These are phyloP conservation scores for Penicillium daleae DNA, from an alignment of 495 filamentous ascomycete genomes.

Conservation along the genomic window DNA sequence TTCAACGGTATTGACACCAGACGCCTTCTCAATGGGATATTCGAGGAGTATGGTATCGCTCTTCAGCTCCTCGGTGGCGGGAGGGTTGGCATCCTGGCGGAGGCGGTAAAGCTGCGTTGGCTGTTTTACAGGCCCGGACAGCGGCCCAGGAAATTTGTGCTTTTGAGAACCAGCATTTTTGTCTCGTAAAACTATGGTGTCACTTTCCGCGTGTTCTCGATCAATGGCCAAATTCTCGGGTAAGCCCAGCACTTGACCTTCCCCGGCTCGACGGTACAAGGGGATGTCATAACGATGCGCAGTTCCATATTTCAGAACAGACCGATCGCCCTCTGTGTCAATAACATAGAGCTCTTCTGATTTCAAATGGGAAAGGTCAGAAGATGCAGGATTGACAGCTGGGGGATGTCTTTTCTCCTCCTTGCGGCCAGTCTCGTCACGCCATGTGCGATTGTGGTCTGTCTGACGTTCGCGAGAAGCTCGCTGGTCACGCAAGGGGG, in stretches of 20 bases:
- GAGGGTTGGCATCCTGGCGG: background rate
- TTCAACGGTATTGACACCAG: slow-evolving; percentile 14
- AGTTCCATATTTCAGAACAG: slow-evolving; percentile 63
- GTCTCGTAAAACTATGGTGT: slow-evolving; percentile 48
- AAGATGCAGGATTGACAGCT: background rate
- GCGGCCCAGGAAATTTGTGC: background rate
- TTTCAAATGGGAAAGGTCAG: background rate
- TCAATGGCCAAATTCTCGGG: slow-evolving; percentile 53
- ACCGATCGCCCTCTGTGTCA: slow-evolving; percentile 63
- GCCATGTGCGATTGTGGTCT: background rate
- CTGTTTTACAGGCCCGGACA: slow-evolving; percentile 9
- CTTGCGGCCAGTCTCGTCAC: background rate
- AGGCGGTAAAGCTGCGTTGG: slow-evolving; percentile 24
- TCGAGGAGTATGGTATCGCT: slow-evolving; percentile 53
- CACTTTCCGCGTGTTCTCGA: slow-evolving; percentile 49
- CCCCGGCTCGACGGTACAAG: slow-evolving; percentile 60
- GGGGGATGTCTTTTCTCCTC: background rate
- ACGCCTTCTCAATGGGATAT: slow-evolving; percentile 29
- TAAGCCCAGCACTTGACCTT: slow-evolving; percentile 62
- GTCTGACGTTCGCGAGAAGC: background rate
- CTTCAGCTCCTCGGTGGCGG: slow-evolving; percentile 6
- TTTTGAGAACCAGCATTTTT: background rate
- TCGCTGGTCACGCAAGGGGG: background rate
- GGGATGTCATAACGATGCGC: slow-evolving; percentile 65
- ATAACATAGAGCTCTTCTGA: slow-evolving; percentile 38